Evolutionary conservation across 768 basidiomycete genomes (phyloP).

Genomic region (Tricholoma flavovirens): DNA sequence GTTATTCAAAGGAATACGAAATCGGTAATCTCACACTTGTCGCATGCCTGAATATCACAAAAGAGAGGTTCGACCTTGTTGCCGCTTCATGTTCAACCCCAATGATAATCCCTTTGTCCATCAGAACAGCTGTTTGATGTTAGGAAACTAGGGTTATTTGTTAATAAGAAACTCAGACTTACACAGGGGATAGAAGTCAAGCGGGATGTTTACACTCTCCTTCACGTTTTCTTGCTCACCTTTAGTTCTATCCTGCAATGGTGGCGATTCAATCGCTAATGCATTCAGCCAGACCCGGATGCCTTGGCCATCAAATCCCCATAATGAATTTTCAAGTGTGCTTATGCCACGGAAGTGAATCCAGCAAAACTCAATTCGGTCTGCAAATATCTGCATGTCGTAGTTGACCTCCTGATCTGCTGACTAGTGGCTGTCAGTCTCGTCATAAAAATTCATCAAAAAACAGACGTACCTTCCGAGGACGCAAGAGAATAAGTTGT

Average conservation of each 20-base stretch:
- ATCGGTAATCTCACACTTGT: constrained; percentile 65
- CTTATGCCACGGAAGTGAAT: constrained; percentile 93
- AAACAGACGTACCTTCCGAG: constrained; percentile 58
- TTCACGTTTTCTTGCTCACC: constrained; percentile 53
- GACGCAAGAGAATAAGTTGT: constrained; percentile 81
- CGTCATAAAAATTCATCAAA: neutral
- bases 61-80: constrained; percentile 69
- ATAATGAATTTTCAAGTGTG: constrained; percentile 91
- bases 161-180: constrained; percentile 23
- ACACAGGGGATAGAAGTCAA: constrained; percentile 98
- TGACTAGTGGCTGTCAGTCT: constrained; percentile 39
- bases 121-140: constrained; percentile 70
- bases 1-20: neutral
- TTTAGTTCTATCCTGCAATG: constrained; percentile 27
- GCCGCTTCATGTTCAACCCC: constrained; percentile 89
- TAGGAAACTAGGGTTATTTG: neutral
- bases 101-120: constrained; percentile 99
- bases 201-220: constrained; percentile 87
- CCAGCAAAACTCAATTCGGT: constrained; percentile 98
- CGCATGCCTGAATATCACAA: constrained; percentile 86
- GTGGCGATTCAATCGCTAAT: constrained; percentile 72
- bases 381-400: constrained; percentile 95
- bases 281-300: constrained; percentile 96
- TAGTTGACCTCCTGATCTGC: constrained; percentile 89
- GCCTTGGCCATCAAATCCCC: constrained; percentile 90